Conservation (phyloP, 1,284 basidiomycete genomes). For the Bondarzewia mesenterica region DNA sequence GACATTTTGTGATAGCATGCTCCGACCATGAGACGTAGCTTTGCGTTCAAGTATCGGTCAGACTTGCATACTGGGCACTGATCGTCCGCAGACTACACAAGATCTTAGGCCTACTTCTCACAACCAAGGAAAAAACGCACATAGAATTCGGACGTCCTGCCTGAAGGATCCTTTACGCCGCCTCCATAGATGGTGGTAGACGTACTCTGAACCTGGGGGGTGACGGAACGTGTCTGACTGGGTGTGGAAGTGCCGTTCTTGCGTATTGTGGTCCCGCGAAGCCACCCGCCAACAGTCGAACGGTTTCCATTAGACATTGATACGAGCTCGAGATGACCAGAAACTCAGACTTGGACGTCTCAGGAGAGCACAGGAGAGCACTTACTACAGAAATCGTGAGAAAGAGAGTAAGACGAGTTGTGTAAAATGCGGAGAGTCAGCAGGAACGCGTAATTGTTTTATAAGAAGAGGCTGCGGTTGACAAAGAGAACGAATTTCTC, state of each 20-base stretch:
- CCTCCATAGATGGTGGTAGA: constrained; percentile 67
- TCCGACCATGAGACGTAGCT: constrained; percentile 88
- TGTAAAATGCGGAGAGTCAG: too few species aligned
- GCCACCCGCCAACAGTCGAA: constrained; percentile 37
- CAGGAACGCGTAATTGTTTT: too few species aligned
- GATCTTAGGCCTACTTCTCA: neutral
- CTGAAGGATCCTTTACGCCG: constrained; percentile 76
- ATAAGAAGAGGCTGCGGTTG: too few species aligned
- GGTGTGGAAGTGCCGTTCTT: constrained; percentile 43
- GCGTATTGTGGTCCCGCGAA: constrained; percentile 64
- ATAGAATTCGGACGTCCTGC: constrained; percentile 69
- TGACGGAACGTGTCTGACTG: constrained; percentile 44
- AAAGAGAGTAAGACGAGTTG: too few species aligned
- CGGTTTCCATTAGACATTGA: constrained; percentile 14
- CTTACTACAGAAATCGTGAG: too few species aligned
- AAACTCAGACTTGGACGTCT: too few species aligned
- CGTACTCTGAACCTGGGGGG: constrained; percentile 64
- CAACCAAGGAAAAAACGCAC: constrained; percentile 26
- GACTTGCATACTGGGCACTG: constrained; percentile 97
- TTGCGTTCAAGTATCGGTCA: constrained; percentile 93
- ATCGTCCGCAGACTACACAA: constrained; percentile 77
- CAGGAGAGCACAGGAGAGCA: too few species aligned
- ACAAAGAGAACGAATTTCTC: too few species aligned
- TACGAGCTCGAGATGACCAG: too few species aligned
- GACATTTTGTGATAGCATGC: constrained; percentile 99